Evolutionary conservation across 2,329 filamentous ascomycete species (phyloP), one percentile per base, ranked within the genome.

Genomic region (Penicillium fuscoglaucum): DNA sequence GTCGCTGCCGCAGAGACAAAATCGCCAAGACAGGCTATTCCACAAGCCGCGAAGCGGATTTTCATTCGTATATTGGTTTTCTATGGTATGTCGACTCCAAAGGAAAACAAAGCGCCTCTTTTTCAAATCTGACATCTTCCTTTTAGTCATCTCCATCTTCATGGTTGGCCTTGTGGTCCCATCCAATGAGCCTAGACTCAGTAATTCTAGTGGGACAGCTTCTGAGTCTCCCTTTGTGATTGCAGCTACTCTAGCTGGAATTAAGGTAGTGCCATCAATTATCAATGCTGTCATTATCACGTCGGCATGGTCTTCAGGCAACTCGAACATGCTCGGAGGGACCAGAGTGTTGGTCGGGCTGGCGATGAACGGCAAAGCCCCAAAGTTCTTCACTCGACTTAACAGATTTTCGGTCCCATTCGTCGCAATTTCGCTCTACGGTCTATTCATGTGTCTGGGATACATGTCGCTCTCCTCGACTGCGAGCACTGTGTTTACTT

Each of bases 241-340:
- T 17, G 57, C 57, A 28, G 50, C 51, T 7, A 43, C 21, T n/a
- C 57, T 54, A 4, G 48, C 57, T n/a, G 53, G 53, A 5, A 39
- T 60, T n/a, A 48, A 43, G 9, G 48, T 43, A 8, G 48, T 60
- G 10, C 57, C 53, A 21, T 37, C 47, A 24, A 60, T 60, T n/a
- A 61, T 61, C n/a, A 61, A 61, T 44, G 57, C 53, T 44, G 57
- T 57, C 2, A 45, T 60, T 4, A 49, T 48, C 46, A 60, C 53
- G 17, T 60, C 57, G 13, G 57, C 57, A 8, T 51, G 55, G 33
- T 56, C 52, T 29, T 51, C 52, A 15, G 48, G 52, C 37, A 56
- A 53, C n/a, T 56, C 46, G 28, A 56, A 43, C 37, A 52, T 59
- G 28, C 55, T 59, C 15, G 45, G 55, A 17, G 57, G 47, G 24